Percentiles rank a stretch among this genome's conserved stretches.
Evolutionary conservation across 176 grass and related monocot genomes (phyloP).

Genomic region (Triticum dicoccoides): DNA sequence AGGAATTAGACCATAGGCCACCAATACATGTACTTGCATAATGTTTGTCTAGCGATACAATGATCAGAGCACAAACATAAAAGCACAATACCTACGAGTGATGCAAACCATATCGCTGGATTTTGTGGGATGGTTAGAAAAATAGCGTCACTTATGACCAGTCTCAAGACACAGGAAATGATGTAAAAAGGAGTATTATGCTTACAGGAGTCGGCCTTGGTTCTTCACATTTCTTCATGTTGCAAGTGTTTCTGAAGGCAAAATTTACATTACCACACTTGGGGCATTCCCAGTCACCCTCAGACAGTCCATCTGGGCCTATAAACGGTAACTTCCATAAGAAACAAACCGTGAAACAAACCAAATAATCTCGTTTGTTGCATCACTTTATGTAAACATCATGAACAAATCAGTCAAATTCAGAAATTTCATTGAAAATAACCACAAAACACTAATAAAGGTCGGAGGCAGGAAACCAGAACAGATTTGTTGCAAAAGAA

Average conservation of each 20-base stretch:
- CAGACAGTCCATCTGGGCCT: conserved; percentile 86
- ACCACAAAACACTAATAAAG: conserved; percentile 7
- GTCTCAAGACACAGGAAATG: not conserved
- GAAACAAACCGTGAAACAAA: conserved; percentile 2
- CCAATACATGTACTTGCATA: too few relatives aligned
- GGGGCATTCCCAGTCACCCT: conserved; percentile 88
- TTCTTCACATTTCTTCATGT: conserved; percentile 98
- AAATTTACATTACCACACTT: conserved; percentile 93
- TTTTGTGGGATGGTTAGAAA: not conserved
- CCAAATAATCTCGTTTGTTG: not conserved
- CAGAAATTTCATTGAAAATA: not conserved
- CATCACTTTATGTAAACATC: not conserved
- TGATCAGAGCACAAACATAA: not conserved
- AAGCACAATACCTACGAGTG: too few relatives aligned
- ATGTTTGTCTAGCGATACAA: not conserved
- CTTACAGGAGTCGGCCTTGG: conserved; percentile 68
- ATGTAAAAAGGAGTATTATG: not conserved
- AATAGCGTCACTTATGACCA: not conserved
- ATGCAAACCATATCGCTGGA: not conserved
- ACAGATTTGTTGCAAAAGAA: conserved; percentile 3
- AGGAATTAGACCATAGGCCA: too few relatives aligned
- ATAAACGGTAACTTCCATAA: conserved; percentile 15
- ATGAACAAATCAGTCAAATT: not conserved
- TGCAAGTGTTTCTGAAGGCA: conserved; percentile 85
- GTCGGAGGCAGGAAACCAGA: not conserved